These are phyloP conservation scores for Colletotrichum sp. DNA, from an alignment of 2,329 filamentous ascomycete genomes.

Conservation along the genomic window DNA sequence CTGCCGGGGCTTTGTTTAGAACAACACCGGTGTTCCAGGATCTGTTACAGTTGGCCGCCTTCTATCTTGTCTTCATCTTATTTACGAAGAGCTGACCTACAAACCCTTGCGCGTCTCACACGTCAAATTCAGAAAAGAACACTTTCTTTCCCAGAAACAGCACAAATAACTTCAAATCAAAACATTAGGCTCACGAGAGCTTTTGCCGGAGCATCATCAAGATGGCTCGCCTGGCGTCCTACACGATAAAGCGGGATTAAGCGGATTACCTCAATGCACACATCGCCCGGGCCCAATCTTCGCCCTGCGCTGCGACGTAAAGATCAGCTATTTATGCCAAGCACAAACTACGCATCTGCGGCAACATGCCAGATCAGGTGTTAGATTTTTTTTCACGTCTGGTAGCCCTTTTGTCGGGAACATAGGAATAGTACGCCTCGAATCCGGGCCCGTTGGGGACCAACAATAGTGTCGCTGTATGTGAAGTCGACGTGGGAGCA, in stretches of 20 bases:
- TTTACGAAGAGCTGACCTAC: not conserved
- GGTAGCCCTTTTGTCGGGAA: not conserved
- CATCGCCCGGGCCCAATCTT: not conserved
- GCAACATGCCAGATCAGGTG: not conserved
- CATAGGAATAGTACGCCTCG: not conserved
- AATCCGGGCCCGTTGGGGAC: not conserved
- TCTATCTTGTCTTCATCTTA: not conserved
- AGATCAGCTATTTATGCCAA: too few relatives aligned
- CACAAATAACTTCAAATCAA: fast-evolving
- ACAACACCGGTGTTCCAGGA: not conserved
- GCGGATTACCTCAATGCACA: not conserved
- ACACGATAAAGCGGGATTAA: not conserved
- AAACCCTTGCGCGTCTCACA: not conserved
- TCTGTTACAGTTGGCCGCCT: not conserved
- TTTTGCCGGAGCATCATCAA: not conserved
- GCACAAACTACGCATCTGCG: not conserved
- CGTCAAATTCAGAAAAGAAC: not conserved
- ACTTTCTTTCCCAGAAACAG: not conserved
- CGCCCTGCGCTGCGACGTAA: not conserved
- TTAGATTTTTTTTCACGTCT: not conserved
- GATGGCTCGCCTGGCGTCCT: not conserved
- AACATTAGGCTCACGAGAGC: not conserved
- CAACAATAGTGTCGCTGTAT: not conserved
- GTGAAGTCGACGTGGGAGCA: not conserved
- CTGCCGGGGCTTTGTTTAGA: not conserved